phyloP scores from a whole-genome alignment of 371 early-diverging fungal genomes.

The Circinella minor region DNA sequence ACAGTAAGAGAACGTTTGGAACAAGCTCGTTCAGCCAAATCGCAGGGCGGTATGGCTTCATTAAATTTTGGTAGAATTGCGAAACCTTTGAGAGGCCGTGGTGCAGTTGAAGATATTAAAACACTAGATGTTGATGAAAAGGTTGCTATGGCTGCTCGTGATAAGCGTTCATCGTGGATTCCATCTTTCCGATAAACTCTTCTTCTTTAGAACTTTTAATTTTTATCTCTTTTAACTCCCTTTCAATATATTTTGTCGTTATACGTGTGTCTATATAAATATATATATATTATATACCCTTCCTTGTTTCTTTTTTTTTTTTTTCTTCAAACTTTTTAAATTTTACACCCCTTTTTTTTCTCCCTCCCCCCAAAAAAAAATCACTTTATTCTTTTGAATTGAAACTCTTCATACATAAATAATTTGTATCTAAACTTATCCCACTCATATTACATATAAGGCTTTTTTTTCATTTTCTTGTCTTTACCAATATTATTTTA shows the following conservation, averaged over 20 bases:
- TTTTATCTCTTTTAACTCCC: no score
- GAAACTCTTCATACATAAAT: no score
- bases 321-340: background rate
- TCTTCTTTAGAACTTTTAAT: background rate
- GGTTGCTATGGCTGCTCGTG: constrained; percentile 21
- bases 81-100: constrained; percentile 92
- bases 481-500: no score
- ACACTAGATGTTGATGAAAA: background rate
- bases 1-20: constrained; percentile 80
- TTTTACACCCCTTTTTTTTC: background rate
- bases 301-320: background rate
- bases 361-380: no score
- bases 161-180: constrained; percentile 43
- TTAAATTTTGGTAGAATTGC: constrained; percentile 88
- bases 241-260: no score
- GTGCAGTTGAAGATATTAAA: constrained; percentile 23
- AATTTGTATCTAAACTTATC: no score
- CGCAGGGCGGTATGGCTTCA: constrained; percentile 57
- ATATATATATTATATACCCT: constrained; percentile 2
- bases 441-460: no score
- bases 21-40: constrained; percentile 69
- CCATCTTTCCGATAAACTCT: constrained; percentile 27
- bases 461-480: no score
- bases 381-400: no score
- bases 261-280: background rate